Evolutionary conservation across 2,329 filamentous ascomycete genomes (phyloP).

Genomic region (Clarireedia monteithiana): DNA sequence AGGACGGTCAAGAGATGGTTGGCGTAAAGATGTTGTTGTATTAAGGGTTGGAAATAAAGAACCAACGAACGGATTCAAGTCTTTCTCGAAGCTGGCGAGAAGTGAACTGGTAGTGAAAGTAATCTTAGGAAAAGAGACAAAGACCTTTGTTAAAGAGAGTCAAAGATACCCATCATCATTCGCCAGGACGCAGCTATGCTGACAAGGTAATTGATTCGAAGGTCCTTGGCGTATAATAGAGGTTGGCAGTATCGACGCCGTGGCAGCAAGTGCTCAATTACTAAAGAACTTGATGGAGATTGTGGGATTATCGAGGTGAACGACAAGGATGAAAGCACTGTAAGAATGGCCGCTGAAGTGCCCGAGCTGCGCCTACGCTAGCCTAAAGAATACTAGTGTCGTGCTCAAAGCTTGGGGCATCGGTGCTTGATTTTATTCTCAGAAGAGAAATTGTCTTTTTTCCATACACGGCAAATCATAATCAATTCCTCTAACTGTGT

Average conservation of each 20-base stretch:
- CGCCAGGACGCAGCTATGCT: background rate
- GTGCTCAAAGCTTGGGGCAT: background rate
- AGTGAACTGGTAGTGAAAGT: background rate
- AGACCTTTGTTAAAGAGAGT: conserved; percentile 4
- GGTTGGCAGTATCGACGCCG: background rate
- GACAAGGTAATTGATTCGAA: background rate
- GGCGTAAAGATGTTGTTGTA: background rate
- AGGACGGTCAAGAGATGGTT: background rate
- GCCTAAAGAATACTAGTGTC: too few relatives aligned
- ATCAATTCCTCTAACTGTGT: background rate
- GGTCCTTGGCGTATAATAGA: background rate
- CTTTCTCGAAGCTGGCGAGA: background rate
- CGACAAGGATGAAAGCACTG: background rate
- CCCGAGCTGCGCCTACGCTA: too few relatives aligned
- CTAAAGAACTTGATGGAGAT: background rate
- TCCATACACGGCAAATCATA: background rate
- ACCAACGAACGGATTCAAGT: too few relatives aligned
- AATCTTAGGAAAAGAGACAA: conserved; percentile 6
- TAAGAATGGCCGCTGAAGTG: background rate
- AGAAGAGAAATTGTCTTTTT: background rate
- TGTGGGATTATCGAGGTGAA: background rate
- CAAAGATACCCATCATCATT: conserved; percentile 7
- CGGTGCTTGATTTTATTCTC: background rate
- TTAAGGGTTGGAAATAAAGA: background rate
- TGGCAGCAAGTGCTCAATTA: background rate